Conservation (phyloP, 192 early-diverging fungal genomes). For the Radiomyces spectabilis region DNA sequence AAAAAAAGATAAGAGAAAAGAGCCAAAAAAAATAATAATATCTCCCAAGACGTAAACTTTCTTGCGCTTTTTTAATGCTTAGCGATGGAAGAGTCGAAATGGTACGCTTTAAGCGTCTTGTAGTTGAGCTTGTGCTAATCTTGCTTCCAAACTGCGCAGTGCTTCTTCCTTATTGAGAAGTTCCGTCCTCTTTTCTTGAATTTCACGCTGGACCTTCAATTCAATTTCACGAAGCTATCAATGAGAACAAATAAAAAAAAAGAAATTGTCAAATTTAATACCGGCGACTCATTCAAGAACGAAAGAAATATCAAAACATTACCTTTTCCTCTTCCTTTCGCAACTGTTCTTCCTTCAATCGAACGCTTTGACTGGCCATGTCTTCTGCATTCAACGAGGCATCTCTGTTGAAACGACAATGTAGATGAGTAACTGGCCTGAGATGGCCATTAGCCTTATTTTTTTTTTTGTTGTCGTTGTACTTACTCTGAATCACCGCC, state of each 20-base stretch:
- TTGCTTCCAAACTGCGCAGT: slow-evolving; percentile 37
- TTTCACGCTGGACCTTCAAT: slow-evolving; percentile 45
- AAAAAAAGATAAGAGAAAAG: no score
- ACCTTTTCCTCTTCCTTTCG: slow-evolving; percentile 51
- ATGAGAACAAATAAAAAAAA: not conserved
- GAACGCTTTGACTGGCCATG: slow-evolving; percentile 27
- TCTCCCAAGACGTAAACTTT: no score
- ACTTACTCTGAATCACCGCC: slow-evolving; percentile 36
- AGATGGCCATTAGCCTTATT: not conserved
- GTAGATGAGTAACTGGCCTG: not conserved
- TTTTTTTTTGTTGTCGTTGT: not conserved
- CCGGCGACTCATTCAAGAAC: not conserved
- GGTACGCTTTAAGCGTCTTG: no score
- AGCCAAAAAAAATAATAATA: no score
- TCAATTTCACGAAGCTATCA: slow-evolving; percentile 45
- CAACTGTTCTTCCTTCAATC: slow-evolving; percentile 46
- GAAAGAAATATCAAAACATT: not conserved
- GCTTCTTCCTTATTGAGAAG: slow-evolving; percentile 51
- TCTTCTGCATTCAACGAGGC: slow-evolving; percentile 29
- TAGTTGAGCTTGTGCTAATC: slow-evolving; percentile 35
- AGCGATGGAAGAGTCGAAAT: no score
- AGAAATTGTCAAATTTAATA: not conserved
- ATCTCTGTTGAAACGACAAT: slow-evolving; percentile 7
- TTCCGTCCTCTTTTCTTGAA: slow-evolving; percentile 51
- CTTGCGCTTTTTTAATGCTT: no score